Percentiles rank a stretch among this genome's conserved stretches.
Evolutionary conservation across 371 early-diverging fungal genomes (phyloP).

Genomic region (Blakeslea trispora): DNA sequence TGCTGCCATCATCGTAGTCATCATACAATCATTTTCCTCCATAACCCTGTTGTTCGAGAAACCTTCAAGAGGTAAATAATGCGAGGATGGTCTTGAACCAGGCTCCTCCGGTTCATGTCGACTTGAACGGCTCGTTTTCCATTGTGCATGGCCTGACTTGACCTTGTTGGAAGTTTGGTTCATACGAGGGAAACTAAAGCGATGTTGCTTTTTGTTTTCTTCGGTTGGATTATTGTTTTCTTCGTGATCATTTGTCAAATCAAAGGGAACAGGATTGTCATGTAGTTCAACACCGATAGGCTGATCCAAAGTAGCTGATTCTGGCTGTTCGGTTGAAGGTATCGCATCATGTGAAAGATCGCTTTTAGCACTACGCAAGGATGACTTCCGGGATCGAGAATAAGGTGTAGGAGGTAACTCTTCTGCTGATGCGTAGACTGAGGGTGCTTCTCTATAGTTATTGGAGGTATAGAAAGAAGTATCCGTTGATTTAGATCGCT

Average conservation of each 20-base stretch:
- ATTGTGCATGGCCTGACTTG: neutral
- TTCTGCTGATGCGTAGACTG: neutral
- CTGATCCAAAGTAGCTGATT: neutral
- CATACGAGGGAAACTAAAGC: neutral
- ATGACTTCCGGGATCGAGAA: conserved; percentile 16
- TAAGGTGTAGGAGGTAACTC: neutral
- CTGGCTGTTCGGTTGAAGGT: too few species aligned
- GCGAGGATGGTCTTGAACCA: too few species aligned
- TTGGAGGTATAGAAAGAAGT: neutral
- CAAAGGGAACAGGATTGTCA: conserved; percentile 1
- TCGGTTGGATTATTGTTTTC: neutral
- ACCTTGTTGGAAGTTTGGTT: too few species aligned
- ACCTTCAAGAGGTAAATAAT: too few species aligned
- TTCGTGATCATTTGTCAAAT: neutral
- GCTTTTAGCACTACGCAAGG: conserved; percentile 20
- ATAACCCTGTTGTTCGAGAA: too few species aligned
- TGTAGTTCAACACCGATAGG: neutral
- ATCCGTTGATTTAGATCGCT: neutral
- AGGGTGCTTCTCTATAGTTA: neutral
- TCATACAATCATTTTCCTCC: too few species aligned
- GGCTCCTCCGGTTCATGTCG: neutral
- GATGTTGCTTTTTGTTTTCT: neutral
- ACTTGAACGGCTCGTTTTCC: neutral
- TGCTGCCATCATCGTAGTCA: too few species aligned
- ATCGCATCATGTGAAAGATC: conserved; percentile 1